Conservation (phyloP, 495 filamentous ascomycete species). For the Aspergillus steynii region DNA sequence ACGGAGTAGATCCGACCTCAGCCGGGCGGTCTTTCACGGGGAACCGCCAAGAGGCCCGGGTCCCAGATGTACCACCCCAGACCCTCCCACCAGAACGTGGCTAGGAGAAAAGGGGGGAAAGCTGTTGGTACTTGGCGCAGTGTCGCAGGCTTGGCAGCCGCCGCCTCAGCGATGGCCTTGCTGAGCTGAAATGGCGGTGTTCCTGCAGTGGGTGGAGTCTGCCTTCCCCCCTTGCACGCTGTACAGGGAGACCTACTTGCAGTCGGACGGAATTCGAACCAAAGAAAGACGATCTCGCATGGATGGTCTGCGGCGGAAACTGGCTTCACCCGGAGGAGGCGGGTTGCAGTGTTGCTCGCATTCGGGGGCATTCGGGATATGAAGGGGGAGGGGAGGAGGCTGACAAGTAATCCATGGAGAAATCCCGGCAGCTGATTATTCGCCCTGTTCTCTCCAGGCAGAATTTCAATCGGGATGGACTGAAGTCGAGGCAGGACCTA, state of each 20-base stretch:
- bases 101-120: constrained; percentile 21
- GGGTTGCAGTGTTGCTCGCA: too few relatives aligned
- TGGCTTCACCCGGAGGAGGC: not conserved
- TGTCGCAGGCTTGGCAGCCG: constrained; percentile 22
- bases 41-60: constrained; percentile 3
- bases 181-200: constrained; percentile 25
- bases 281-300: not conserved
- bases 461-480: not conserved
- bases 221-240: not conserved
- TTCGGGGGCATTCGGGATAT: not conserved
- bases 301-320: not conserved
- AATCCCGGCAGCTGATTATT: not conserved
- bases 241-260: constrained; percentile 8
- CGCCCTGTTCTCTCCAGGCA: not conserved
- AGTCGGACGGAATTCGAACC: not conserved
- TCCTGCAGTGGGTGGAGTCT: constrained; percentile 25
- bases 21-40: not conserved
- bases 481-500: not conserved
- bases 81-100: constrained; percentile 26
- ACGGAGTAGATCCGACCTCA: not conserved
- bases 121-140: constrained; percentile 24
- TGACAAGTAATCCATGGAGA: not conserved
- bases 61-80: constrained; percentile 13
- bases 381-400: not conserved
- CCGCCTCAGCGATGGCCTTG: constrained; percentile 13